Evolutionary conservation across 371 early-diverging fungal species (phyloP), one percentile per base, ranked within the genome.

Genomic region (Mortierella sp.): DNA sequence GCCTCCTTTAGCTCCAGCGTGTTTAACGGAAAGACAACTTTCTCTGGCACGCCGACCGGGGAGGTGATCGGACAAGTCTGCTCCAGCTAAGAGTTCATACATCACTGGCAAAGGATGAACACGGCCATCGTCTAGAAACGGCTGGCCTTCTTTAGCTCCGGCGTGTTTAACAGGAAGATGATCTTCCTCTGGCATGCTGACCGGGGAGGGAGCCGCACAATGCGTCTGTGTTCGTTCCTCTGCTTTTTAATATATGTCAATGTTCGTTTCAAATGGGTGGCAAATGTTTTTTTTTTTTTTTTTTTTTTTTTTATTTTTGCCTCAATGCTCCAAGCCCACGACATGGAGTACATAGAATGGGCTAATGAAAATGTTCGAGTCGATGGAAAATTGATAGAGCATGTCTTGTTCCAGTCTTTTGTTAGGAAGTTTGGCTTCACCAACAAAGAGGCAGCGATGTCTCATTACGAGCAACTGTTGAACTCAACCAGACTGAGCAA

Each of bases 21-120:
- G 66, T 56, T 65, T 58, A 65, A 65, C 66, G 43, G 66, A 58
- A 65, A 58, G 57, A 2, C 47, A n/a, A 65, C 50, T 65, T 57
- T 58, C 66, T 66, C 66, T 59, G 66, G 59, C 66, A 66, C n/a
- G 66, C 52, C 51, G 66, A 66, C 66, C 59, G 59, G 44, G 59
- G 45, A 59, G 59, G 59, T 4, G 59, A 45, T 19, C 21, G 59
- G 44, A 59, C 45, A 37, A 9, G 37, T 5, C 9, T 3, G 37
- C 37, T 37, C 37, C 37, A 37, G 37, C 9, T 5, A 9, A 37
- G 37, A 9, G 37, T 9, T 9, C 9, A 37, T 37, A 5, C 9
- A 9, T 37, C 9, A 37, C 9, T 37, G 9, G 37, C 37, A 37
- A 37, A 37, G 37, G 37, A 37, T 37, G 37, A 37, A 37, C 37